These are phyloP conservation scores for Populus trichocarpa DNA, from an alignment of 441 rosid genomes.

Conservation along the genomic window DNA sequence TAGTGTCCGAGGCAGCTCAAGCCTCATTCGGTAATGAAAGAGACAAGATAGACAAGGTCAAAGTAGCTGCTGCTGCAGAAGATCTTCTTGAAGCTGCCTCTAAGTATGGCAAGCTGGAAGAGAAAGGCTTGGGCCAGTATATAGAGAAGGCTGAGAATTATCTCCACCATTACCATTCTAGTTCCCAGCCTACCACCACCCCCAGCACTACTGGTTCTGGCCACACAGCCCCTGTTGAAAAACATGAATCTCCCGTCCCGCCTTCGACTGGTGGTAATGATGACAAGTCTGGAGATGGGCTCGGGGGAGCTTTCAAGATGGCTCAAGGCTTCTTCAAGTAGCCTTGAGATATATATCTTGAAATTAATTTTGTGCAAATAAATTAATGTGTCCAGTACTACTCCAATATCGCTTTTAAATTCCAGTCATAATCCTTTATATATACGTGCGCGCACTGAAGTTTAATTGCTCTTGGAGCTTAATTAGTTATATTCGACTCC, in stretches of 20 bases:
- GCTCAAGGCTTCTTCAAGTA: slow-evolving; percentile 44
- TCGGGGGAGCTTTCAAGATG: slow-evolving; percentile 45
- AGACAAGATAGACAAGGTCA: slow-evolving; percentile 43
- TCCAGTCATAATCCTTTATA: not conserved
- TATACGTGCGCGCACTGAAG: not conserved
- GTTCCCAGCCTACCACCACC: slow-evolving; percentile 23
- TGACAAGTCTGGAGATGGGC: slow-evolving; percentile 28
- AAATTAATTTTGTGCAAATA: not conserved
- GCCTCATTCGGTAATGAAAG: slow-evolving; percentile 34
- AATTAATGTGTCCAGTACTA: not conserved
- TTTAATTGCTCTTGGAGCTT: not conserved
- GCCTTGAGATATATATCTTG: not conserved
- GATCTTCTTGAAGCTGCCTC: slow-evolving; percentile 59
- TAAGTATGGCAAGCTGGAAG: slow-evolving; percentile 59
- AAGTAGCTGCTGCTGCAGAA: slow-evolving; percentile 55
- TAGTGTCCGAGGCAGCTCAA: slow-evolving; percentile 58
- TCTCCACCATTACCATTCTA: slow-evolving; percentile 44
- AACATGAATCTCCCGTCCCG: not conserved
- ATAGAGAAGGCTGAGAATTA: slow-evolving; percentile 60
- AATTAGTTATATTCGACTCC: not conserved
- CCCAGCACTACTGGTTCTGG: slow-evolving; percentile 11
- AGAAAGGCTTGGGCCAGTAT: slow-evolving; percentile 51
- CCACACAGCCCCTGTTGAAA: slow-evolving; percentile 7
- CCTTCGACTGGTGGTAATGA: slow-evolving; percentile 3
- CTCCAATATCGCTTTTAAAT: not conserved